phyloP scores from a whole-genome alignment of 371 early-diverging fungal species.

The Batkoa obscura region DNA sequence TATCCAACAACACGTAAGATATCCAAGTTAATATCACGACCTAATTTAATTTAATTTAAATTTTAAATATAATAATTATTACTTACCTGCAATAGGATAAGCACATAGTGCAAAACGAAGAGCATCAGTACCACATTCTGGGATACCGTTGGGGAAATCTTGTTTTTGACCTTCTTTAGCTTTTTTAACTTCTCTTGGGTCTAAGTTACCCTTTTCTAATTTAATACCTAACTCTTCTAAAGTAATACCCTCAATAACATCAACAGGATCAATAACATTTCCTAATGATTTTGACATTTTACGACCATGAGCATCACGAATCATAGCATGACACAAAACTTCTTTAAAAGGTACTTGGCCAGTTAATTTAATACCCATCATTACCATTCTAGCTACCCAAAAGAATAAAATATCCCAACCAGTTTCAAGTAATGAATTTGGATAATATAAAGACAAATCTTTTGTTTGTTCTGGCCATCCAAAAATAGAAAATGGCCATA shows the following conservation, averaged over 20 bases:
- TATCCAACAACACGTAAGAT: constrained; percentile 95
- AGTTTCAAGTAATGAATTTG: constrained; percentile 89
- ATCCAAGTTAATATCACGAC: constrained; percentile 94
- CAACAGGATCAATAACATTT: constrained; percentile 98
- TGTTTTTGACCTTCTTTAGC: constrained; percentile 72
- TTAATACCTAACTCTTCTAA: constrained; percentile 58
- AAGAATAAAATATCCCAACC: constrained; percentile 99
- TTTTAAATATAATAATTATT: neutral
- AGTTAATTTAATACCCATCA: constrained; percentile 92
- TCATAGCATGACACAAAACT: constrained; percentile 96
- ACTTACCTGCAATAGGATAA: constrained; percentile 45
- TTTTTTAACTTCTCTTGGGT: constrained; percentile 76
- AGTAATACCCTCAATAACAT: constrained; percentile 90
- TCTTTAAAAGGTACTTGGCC: constrained; percentile 89
- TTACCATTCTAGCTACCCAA: constrained; percentile 99
- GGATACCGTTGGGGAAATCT: constrained; percentile 97
- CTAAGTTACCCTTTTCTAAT: constrained; percentile 76
- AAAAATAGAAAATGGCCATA: constrained; percentile 97
- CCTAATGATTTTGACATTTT: constrained; percentile 99
- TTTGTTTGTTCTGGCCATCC: constrained; percentile 90
- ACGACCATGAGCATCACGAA: constrained; percentile 98
- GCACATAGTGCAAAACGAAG: constrained; percentile 92
- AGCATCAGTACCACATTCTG: constrained; percentile 98
- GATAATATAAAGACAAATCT: constrained; percentile 81
- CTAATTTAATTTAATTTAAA: constrained; percentile 11